Conservation (phyloP, 495 filamentous ascomycete species). For the Xylaria curta region DNA sequence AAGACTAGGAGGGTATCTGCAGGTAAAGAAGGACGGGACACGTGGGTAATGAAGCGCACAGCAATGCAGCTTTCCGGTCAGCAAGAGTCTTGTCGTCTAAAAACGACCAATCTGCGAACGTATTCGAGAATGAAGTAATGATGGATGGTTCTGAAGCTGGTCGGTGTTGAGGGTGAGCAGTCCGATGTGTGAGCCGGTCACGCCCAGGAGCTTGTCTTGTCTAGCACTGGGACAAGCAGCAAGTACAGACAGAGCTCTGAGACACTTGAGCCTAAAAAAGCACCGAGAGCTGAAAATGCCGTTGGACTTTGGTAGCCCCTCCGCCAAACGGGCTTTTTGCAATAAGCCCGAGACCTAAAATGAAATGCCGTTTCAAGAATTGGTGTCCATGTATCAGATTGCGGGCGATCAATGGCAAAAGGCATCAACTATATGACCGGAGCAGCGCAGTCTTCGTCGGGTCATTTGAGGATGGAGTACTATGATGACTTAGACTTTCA, state of each 20-base stretch:
- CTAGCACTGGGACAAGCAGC: background rate
- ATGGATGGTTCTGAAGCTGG: background rate
- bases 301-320: background rate
- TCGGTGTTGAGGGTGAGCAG: background rate
- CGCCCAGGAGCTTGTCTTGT: background rate
- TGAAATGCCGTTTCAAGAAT: constrained; percentile 29
- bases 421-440: constrained; percentile 32
- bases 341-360: constrained; percentile 20
- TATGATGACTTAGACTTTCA: background rate
- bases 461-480: background rate
- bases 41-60: background rate
- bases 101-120: background rate
- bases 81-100: background rate
- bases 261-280: constrained; percentile 18
- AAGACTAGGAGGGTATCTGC: background rate
- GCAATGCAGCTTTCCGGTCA: background rate
- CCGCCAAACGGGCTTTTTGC: background rate
- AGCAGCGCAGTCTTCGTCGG: constrained; percentile 22
- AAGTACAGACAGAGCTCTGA: constrained; percentile 6
- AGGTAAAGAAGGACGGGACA: background rate
- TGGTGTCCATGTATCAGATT: constrained; percentile 35
- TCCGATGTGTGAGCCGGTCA: background rate
- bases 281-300: constrained; percentile 2
- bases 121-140: background rate
- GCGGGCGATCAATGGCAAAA: constrained; percentile 32